A percentile compares a stretch with the other conserved stretches of the same genome.
Conservation (phyloP, 177 flowering plant species). For the Telopea speciosissima region DNA sequence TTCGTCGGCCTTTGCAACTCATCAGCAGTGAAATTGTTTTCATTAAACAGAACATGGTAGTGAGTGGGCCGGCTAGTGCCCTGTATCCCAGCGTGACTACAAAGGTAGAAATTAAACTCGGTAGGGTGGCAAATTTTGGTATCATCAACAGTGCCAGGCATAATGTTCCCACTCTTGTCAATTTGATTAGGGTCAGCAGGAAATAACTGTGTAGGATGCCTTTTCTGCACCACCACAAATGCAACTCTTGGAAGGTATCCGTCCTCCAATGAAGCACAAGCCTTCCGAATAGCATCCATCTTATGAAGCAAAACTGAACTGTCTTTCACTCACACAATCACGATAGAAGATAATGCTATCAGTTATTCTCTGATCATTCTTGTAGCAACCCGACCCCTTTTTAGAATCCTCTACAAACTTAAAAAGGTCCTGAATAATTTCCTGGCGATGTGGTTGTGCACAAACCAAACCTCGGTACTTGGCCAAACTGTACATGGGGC, state of each 20-base stretch:
- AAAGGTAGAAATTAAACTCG: constrained; percentile 80
- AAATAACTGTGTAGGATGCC: constrained; percentile 84
- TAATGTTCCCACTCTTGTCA: constrained; percentile 76
- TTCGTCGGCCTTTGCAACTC: constrained; percentile 54
- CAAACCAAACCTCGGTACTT: constrained; percentile 40
- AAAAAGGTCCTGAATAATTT: constrained; percentile 66
- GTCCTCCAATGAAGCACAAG: constrained; percentile 63
- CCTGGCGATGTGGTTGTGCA: constrained; percentile 37
- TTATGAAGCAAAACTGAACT: constrained; percentile 64
- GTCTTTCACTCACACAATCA: constrained; percentile 95
- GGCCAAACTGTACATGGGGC: too few relatives aligned
- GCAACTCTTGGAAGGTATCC: constrained; percentile 65
- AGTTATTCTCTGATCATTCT: constrained; percentile 85
- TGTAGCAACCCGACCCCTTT: constrained; percentile 28
- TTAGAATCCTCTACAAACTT: constrained; percentile 32
- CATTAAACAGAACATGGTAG: constrained; percentile 79
- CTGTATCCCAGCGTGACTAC: constrained; percentile 94
- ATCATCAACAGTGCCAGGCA: constrained; percentile 90
- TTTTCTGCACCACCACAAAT: constrained; percentile 85
- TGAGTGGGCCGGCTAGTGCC: constrained; percentile 75
- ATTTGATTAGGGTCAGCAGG: constrained; percentile 32
- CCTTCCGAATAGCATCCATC: constrained; percentile 78
- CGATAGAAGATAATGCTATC: constrained; percentile 77
- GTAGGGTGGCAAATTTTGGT: constrained; percentile 72
- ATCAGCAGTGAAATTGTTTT: constrained; percentile 64